Conservation (phyloP, 495 filamentous ascomycete species). For the Annulohypoxylon nitens region DNA sequence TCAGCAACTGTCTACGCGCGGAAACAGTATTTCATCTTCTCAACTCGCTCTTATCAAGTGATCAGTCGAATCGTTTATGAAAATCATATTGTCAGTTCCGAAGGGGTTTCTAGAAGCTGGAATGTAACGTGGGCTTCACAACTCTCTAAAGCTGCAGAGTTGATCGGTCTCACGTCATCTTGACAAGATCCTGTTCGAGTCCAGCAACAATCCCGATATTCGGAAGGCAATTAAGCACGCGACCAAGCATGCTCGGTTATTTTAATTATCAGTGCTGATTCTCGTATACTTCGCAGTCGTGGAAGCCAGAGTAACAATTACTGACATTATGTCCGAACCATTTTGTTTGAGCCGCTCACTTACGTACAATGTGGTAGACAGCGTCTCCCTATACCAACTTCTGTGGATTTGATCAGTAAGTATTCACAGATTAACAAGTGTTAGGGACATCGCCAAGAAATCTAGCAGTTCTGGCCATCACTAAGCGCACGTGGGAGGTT, state of each 20-base stretch:
- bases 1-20: background rate
- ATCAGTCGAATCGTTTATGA: background rate
- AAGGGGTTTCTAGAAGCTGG: background rate
- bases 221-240: slow-evolving; percentile 12
- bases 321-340: background rate
- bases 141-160: background rate
- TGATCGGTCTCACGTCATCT: slow-evolving; percentile 26
- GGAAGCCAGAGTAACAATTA: background rate
- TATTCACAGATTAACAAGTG: background rate
- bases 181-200: background rate
- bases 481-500: slow-evolving; percentile 14
- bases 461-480: background rate
- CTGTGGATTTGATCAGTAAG: background rate
- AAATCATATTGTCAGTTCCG: background rate
- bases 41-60: background rate
- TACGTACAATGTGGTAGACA: background rate
- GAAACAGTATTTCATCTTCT: background rate
- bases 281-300: background rate
- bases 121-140: background rate
- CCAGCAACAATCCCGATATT: background rate
- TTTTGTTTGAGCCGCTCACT: background rate
- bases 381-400: background rate
- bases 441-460: background rate
- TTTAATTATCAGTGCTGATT: background rate
- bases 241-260: background rate